Evolutionary conservation across 768 basidiomycete genomes (phyloP).

Genomic region (Lactarius psammicola): DNA sequence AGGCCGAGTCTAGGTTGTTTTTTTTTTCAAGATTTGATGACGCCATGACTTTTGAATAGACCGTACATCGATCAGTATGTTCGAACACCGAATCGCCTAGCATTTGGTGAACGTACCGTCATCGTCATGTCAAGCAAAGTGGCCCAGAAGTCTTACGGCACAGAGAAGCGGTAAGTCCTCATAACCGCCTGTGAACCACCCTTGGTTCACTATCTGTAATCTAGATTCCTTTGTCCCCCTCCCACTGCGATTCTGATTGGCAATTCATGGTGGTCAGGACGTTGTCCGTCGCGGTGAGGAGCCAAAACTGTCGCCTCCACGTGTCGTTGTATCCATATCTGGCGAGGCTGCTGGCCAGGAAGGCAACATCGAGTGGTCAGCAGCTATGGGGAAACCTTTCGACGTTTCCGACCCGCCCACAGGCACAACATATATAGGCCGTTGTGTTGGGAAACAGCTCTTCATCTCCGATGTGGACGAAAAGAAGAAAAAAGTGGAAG

Average conservation of each 20-base stretch:
- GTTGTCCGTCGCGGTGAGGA: conserved; percentile 71
- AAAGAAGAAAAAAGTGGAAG: conserved; percentile 94
- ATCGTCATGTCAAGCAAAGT: conserved; percentile 98
- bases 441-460: conserved; percentile 90
- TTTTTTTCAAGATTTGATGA: conserved; percentile 5
- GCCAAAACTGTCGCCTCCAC: conserved; percentile 70
- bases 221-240: conserved; percentile 86
- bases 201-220: conserved; percentile 26
- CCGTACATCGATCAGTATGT: conserved; percentile 87
- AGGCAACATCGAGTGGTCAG: conserved; percentile 84
- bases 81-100: conserved; percentile 78
- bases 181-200: conserved; percentile 5
- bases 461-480: conserved; percentile 95
- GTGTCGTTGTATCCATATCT: conserved; percentile 88
- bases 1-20: neutral
- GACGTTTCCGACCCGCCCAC: conserved; percentile 76
- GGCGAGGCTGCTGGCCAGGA: conserved; percentile 86
- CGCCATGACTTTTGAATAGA: conserved; percentile 39
- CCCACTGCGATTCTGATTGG: conserved; percentile 94
- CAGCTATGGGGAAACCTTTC: conserved; percentile 78
- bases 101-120: conserved; percentile 89
- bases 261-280: conserved; percentile 92
- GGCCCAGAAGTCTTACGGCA: conserved; percentile 96
- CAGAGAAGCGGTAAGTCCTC: conserved; percentile 78
- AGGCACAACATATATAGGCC: conserved; percentile 86